A percentile compares a stretch with the other conserved stretches of the same genome.
Evolutionary conservation across 176 grass and related monocot species (phyloP).

Genomic region (Elymus sibiricus): DNA sequence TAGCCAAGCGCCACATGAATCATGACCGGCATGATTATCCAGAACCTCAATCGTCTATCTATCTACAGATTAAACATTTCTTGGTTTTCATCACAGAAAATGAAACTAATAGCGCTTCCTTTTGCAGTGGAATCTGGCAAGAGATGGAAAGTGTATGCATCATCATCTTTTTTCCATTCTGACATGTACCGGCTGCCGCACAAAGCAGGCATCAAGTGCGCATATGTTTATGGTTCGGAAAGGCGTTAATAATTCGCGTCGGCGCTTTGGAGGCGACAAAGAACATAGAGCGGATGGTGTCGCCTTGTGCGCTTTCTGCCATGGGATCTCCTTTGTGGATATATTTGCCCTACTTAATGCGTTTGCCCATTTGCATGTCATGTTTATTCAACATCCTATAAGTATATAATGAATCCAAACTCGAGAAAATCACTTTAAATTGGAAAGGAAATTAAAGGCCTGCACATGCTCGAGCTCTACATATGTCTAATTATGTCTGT

Average conservation of each 20-base stretch:
- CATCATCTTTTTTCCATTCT: neutral
- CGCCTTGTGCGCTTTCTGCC: slow-evolving; percentile 37
- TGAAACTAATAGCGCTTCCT: neutral
- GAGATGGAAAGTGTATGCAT: slow-evolving; percentile 11
- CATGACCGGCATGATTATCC: slow-evolving; percentile 18
- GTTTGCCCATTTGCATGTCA: slow-evolving; percentile 12
- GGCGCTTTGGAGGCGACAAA: slow-evolving; percentile 24
- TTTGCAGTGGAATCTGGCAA: slow-evolving; percentile 33
- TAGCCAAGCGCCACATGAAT: slow-evolving; percentile 26
- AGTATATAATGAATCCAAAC: slow-evolving; percentile 11
- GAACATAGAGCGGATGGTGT: slow-evolving; percentile 24
- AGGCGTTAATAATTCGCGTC: slow-evolving; percentile 23
- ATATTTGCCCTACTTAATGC: slow-evolving; percentile 33
- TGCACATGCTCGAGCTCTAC: slow-evolving; percentile 30
- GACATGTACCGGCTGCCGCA: slow-evolving; percentile 11
- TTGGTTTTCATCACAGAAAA: neutral
- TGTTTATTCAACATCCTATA: slow-evolving; percentile 19
- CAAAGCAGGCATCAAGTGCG: slow-evolving; percentile 29
- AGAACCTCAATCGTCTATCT: no score
- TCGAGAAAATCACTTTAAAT: neutral
- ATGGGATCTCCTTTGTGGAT: slow-evolving; percentile 45
- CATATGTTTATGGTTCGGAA: slow-evolving; percentile 30
- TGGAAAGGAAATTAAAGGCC: neutral
- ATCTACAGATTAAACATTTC: neutral
- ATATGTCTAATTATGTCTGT: neutral